These are phyloP conservation scores for Mycena sanguinolenta DNA, from an alignment of 768 basidiomycete genomes.

Conservation along the genomic window DNA sequence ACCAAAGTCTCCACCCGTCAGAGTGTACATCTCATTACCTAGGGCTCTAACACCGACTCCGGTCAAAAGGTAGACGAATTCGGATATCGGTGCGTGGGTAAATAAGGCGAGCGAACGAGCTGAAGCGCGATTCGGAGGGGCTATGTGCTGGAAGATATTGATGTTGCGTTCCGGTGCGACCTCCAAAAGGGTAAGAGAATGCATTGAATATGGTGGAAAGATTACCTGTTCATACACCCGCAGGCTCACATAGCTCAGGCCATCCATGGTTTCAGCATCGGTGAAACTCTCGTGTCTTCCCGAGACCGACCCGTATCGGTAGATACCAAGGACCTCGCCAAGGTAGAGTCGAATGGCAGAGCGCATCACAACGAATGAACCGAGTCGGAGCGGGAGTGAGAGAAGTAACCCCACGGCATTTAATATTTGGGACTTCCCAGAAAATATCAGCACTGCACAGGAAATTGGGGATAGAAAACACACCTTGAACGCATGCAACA, in stretches of 20 bases:
- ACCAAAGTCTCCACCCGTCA: not conserved
- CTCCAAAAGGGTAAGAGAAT: no score
- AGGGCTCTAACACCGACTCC: not conserved
- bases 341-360: no score
- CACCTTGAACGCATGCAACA: no score
- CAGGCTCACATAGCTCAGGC: not conserved
- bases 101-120: slow-evolving; percentile 2
- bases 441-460: no score
- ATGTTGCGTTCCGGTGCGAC: no score
- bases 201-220: not conserved
- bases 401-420: no score
- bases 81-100: slow-evolving; percentile 14
- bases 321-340: not conserved
- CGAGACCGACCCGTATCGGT: not conserved
- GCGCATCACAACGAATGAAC: no score
- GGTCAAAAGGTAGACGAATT: not conserved
- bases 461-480: no score
- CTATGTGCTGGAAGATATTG: no score
- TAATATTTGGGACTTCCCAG: no score
- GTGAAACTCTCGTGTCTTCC: not conserved
- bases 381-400: no score
- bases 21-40: not conserved
- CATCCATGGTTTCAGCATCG: not conserved
- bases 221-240: not conserved
- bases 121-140: no score